phyloP scores from a whole-genome alignment of 106 monocot species.

The Ottelia alismoides region DNA sequence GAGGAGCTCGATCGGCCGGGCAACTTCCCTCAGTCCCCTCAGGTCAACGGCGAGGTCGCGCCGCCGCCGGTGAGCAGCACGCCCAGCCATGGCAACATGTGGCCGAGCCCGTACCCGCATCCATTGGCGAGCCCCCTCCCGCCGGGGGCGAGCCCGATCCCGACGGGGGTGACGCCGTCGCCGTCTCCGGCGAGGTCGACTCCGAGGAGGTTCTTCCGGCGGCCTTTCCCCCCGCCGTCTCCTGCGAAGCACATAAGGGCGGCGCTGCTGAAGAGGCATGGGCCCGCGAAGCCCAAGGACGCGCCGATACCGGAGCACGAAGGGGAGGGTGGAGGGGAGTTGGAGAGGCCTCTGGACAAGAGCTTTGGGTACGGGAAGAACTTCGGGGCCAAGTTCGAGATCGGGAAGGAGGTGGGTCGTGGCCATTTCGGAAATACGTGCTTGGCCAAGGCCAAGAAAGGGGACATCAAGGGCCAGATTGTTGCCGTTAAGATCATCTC shows the following conservation, averaged over 20 bases:
- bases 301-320: conserved; percentile 49
- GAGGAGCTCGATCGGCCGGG: conserved; percentile 4
- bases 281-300: conserved; percentile 32
- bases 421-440: conserved; percentile 85
- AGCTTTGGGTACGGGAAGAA: conserved; percentile 60
- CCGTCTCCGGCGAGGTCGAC: conserved; percentile 74
- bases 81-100: conserved; percentile 19
- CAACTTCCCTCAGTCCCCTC: neutral
- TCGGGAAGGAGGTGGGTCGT: conserved; percentile 74
- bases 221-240: conserved; percentile 69
- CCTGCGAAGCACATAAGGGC: conserved; percentile 84
- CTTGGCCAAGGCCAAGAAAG: conserved; percentile 53
- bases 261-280: conserved; percentile 39
- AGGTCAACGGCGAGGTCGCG: conserved; percentile 2
- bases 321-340: conserved; percentile 5
- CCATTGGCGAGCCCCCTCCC: conserved; percentile 31
- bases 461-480: conserved; percentile 47
- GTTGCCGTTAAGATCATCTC: conserved; percentile 87
- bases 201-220: conserved; percentile 44
- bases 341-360: conserved; percentile 46
- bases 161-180: too few relatives aligned
- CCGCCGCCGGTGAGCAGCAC: conserved; percentile 13
- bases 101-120: conserved; percentile 43
- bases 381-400: conserved; percentile 64
- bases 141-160: too few relatives aligned